Conservation (phyloP, 2,329 filamentous ascomycete species). For the Aspergillus versicolor region DNA sequence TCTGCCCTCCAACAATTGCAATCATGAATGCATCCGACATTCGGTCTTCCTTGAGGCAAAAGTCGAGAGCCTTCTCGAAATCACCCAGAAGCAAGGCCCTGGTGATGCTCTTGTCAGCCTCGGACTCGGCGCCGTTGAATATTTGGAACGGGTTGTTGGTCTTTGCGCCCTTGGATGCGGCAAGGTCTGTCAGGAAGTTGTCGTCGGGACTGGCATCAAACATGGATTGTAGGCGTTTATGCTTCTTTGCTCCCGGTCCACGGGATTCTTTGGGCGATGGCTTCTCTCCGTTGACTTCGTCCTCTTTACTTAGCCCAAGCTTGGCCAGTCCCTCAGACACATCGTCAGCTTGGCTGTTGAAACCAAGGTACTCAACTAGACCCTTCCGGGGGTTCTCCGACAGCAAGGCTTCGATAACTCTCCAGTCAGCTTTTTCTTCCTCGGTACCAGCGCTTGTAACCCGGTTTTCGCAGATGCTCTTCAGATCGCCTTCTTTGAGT, state of each 20-base stretch:
- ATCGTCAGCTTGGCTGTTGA: slow-evolving; percentile 62
- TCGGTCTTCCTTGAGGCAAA: slow-evolving; percentile 83
- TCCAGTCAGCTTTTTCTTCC: slow-evolving; percentile 95
- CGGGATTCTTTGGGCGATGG: slow-evolving; percentile 48
- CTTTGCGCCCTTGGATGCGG: slow-evolving; percentile 86
- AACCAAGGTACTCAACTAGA: slow-evolving; percentile 87
- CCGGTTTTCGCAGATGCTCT: slow-evolving; percentile 75
- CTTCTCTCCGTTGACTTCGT: slow-evolving; percentile 42
- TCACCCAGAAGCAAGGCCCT: slow-evolving; percentile 84
- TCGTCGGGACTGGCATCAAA: slow-evolving; percentile 76
- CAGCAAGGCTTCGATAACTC: slow-evolving; percentile 84
- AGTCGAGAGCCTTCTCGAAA: slow-evolving; percentile 84
- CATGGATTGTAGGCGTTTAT: slow-evolving; percentile 69
- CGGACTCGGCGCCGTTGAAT: slow-evolving; percentile 77
- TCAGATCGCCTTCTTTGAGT: slow-evolving; percentile 73
- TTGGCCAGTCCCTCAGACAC: slow-evolving; percentile 44
- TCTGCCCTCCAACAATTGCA: slow-evolving; percentile 91
- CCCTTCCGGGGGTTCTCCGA: slow-evolving; percentile 81
- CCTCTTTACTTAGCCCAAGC: slow-evolving; percentile 41
- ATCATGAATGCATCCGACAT: slow-evolving; percentile 98
- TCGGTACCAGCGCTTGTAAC: slow-evolving; percentile 74
- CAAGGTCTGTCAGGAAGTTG: slow-evolving; percentile 80
- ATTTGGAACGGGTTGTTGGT: slow-evolving; percentile 94
- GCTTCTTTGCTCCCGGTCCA: slow-evolving; percentile 53
- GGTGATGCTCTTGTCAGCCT: slow-evolving; percentile 83